A percentile compares a stretch with the other conserved stretches of the same genome.
Evolutionary conservation across 257 asterid genomes (phyloP).

Genomic region (Scutellaria baicalensis): DNA sequence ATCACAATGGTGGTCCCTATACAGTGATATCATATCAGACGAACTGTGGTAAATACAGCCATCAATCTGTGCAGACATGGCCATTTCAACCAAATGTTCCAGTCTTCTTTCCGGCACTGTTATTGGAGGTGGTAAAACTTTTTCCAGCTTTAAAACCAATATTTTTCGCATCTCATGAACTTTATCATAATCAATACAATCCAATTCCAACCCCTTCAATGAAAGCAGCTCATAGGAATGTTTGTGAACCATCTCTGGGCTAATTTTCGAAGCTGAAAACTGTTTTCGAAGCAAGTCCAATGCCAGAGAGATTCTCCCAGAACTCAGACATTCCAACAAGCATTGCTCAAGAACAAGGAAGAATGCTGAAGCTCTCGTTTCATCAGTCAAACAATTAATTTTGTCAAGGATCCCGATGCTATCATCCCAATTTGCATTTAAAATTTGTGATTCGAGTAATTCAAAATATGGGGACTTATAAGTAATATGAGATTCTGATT

Average conservation of each 20-base stretch:
- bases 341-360: constrained; percentile 67
- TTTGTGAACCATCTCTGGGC: constrained; percentile 48
- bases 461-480: constrained; percentile 48
- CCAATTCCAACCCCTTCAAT: constrained; percentile 34
- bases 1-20: constrained; percentile 73
- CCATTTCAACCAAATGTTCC: constrained; percentile 77
- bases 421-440: constrained; percentile 56
- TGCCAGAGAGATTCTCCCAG: constrained; percentile 49
- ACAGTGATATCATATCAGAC: constrained; percentile 45
- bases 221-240: constrained; percentile 58
- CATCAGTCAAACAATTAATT: constrained; percentile 44
- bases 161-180: constrained; percentile 33
- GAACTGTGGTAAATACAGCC: constrained; percentile 60
- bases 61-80: constrained; percentile 55
- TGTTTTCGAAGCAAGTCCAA: constrained; percentile 47
- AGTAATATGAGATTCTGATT: constrained; percentile 67
- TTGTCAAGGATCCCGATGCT: constrained; percentile 37
- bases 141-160: constrained; percentile 48
- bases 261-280: constrained; percentile 36
- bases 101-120: constrained; percentile 76
- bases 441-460: constrained; percentile 43
- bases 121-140: constrained; percentile 67
- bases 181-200: constrained; percentile 26
- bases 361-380: constrained; percentile 51
- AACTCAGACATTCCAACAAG: constrained; percentile 55